Evolutionary conservation across 306 rosid genomes (phyloP), one percentile per base, ranked within the genome.

Genomic region (Cotoneaster glaucophyllus): DNA sequence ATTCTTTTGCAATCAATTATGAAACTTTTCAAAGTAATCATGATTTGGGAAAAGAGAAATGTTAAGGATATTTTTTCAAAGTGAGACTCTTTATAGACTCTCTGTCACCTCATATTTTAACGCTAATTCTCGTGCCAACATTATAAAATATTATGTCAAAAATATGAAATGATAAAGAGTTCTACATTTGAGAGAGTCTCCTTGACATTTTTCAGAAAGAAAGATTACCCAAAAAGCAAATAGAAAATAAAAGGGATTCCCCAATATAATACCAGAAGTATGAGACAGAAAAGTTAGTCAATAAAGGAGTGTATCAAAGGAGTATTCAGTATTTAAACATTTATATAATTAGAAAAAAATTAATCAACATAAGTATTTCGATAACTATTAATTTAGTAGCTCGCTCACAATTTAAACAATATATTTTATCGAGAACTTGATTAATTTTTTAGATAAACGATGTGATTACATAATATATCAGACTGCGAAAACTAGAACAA

Each of bases 21-120:
- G 88, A 69, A 85, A 84, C 85, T 88, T 88, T 91, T 84, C 84
- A 79, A 83, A 81, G 84, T 66, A 86, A 85, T 84, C 85, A 80
- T 79, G 88, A 69, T 65, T 81, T 78, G 41, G 41, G 41, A 6
- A 37, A 37, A 37, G 41, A 37, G 41, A 37, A 37, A 37, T 37
- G 41, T 37, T 37, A 37, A 7, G 41, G 41, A 37, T 0, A 37
- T 7, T 37, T 37, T 37, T 37, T 37, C 0, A 1, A 37, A 37
- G 10, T 7, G 2, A 37, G 41, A 37, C 2, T 7, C 2, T 37
- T 37, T 37, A 37, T 37, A 2, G 0, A 37, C 10, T 37, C 41
- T 37, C 0, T 37, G 2, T 37, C 41, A 37, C 0, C 10, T 1
- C 2, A 37, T 2, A 37, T 7, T 37, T 37, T 37, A 37, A 37